Conservation (phyloP, 2,329 filamentous ascomycete genomes). For the Exophiala phaeomuriformis region DNA sequence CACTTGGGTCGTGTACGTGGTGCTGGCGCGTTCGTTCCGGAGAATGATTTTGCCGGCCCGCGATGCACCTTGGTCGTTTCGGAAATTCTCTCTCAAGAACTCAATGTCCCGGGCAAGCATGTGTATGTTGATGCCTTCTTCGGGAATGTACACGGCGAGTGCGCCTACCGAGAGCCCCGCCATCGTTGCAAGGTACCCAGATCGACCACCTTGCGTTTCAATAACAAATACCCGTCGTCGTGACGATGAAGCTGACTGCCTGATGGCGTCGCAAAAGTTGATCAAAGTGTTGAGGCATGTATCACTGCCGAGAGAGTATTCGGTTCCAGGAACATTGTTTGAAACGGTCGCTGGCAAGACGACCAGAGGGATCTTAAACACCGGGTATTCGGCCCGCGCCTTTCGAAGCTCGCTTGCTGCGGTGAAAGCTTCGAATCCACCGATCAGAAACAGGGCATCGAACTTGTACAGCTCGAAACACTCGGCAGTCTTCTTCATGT, state of each 20-base stretch:
- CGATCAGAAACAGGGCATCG: slow-evolving; percentile 83
- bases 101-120: slow-evolving; percentile 89
- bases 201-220: slow-evolving; percentile 91
- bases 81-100: slow-evolving; percentile 78
- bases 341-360: slow-evolving; percentile 94
- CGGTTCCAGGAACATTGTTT: slow-evolving; percentile 96
- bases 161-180: slow-evolving; percentile 89
- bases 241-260: slow-evolving; percentile 90
- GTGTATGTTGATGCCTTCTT: slow-evolving; percentile 88
- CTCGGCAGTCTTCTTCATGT: slow-evolving; percentile 72
- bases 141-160: slow-evolving; percentile 88
- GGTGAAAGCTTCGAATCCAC: slow-evolving; percentile 95
- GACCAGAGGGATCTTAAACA: slow-evolving; percentile 86
- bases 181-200: slow-evolving; percentile 86
- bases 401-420: slow-evolving; percentile 79
- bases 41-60: slow-evolving; percentile 89
- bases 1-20: slow-evolving; percentile 83
- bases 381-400: slow-evolving; percentile 68
- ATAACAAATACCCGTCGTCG: slow-evolving; percentile 93
- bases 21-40: slow-evolving; percentile 90
- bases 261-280: slow-evolving; percentile 93
- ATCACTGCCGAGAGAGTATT: slow-evolving; percentile 93
- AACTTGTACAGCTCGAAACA: slow-evolving; percentile 82
- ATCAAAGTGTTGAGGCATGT: slow-evolving; percentile 94
- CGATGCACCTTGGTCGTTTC: slow-evolving; percentile 75